Percentiles rank a stretch among this genome's conserved stretches.
phyloP scores from a whole-genome alignment of 169 alveolate species.

The Plasmodium chabaudi region DNA sequence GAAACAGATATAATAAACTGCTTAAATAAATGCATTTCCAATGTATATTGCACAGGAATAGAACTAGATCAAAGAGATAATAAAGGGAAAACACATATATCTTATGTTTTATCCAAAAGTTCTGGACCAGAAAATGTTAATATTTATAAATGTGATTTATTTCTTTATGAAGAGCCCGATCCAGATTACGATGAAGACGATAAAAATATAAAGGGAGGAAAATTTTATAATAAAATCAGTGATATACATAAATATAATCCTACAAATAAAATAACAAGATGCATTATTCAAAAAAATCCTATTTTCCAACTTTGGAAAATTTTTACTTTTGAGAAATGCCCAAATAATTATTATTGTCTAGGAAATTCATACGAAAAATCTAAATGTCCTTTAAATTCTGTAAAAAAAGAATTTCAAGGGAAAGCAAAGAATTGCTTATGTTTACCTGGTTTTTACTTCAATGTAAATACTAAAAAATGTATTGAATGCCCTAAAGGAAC shows the following conservation, averaged over 20 bases:
- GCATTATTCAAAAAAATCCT: constrained; percentile 31
- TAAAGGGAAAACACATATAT: constrained; percentile 34
- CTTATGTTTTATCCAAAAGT: constrained; percentile 26
- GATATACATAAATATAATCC: constrained; percentile 29
- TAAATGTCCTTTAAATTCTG: constrained; percentile 83
- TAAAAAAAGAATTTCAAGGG: constrained; percentile 79
- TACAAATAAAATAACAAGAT: constrained; percentile 20
- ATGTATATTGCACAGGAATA: constrained; percentile 84
- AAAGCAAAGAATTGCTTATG: constrained; percentile 79
- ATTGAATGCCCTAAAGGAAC: constrained; percentile 81
- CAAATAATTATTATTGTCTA: constrained; percentile 79
- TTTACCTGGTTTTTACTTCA: constrained; percentile 81
- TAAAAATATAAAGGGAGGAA: too few species aligned
- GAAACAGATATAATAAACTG: constrained; percentile 77
- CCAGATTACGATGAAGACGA: constrained; percentile 13
- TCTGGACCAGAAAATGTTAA: constrained; percentile 2
- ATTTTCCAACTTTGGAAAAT: constrained; percentile 42
- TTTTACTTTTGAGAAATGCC: constrained; percentile 75
- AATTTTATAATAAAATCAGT: constrained; percentile 7
- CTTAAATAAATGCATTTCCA: constrained; percentile 73
- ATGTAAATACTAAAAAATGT: constrained; percentile 57
- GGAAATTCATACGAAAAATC: constrained; percentile 30
- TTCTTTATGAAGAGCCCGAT: constrained; percentile 35
- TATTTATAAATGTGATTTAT: constrained; percentile 51
- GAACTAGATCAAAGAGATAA: constrained; percentile 65